Conservation (phyloP, 306 rosid genomes). For the Cucurbita ficifolia region DNA sequence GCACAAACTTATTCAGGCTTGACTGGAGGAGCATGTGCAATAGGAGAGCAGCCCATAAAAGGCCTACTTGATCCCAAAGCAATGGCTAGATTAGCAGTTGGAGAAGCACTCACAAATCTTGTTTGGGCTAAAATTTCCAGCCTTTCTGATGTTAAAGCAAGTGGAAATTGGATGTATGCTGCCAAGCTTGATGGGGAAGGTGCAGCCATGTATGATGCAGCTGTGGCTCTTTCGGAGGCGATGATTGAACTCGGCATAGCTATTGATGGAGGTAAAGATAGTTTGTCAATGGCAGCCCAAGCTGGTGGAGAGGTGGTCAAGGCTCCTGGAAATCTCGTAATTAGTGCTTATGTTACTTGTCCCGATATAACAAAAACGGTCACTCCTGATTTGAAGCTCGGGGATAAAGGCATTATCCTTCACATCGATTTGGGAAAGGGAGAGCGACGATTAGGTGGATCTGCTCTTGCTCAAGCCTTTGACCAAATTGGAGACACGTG, state of each 20-base stretch:
- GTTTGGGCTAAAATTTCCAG: conserved; percentile 84
- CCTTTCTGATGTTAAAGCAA: conserved; percentile 81
- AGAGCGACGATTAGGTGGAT: conserved; percentile 71
- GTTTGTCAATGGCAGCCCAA: conserved; percentile 88
- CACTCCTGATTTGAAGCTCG: conserved; percentile 75
- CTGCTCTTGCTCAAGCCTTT: conserved; percentile 81
- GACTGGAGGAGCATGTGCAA: conserved; percentile 86
- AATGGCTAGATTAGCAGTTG: conserved; percentile 89
- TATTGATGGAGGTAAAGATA: conserved; percentile 91
- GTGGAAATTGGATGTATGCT: conserved; percentile 94
- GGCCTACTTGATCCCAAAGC: conserved; percentile 80
- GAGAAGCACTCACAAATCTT: conserved; percentile 93
- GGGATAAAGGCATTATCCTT: conserved; percentile 62
- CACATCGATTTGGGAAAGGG: conserved; percentile 71
- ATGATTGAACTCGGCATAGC: conserved; percentile 87
- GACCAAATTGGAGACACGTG: conserved; percentile 67
- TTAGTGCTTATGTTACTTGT: conserved; percentile 81
- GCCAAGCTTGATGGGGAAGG: conserved; percentile 95
- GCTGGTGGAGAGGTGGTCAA: conserved; percentile 64
- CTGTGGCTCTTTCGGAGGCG: conserved; percentile 53
- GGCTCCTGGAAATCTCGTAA: conserved; percentile 93
- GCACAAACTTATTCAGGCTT: conserved; percentile 58
- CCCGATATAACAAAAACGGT: conserved; percentile 83
- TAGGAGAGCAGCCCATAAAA: conserved; percentile 85
- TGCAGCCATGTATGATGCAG: conserved; percentile 85